These are phyloP conservation scores for Lipomyces yamadae DNA, from an alignment of 805 yeast genomes.

Conservation along the genomic window DNA sequence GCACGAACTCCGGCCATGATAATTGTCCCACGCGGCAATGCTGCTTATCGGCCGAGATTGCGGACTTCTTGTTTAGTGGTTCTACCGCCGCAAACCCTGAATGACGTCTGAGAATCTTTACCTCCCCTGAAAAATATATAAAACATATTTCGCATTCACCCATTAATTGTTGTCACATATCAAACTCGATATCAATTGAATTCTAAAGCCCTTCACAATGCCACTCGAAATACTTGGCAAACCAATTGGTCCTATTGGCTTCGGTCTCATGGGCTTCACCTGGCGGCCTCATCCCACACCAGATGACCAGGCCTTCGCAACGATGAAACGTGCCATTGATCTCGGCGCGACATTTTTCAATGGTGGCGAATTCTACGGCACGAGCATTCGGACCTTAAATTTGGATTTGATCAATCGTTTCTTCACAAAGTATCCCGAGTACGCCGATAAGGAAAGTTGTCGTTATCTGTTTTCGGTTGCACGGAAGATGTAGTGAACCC, in stretches of 20 bases:
- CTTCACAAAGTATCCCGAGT: slow-evolving; percentile 52
- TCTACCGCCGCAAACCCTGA: no score
- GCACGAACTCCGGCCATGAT: no score
- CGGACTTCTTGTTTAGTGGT: no score
- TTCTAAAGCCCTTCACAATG: no score
- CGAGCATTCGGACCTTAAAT: slow-evolving; percentile 51
- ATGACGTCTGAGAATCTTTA: no score
- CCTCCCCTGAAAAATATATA: no score
- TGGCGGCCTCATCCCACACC: slow-evolving; percentile 56
- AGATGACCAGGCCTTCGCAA: slow-evolving; percentile 55
- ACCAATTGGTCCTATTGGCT: slow-evolving; percentile 52
- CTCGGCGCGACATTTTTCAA: slow-evolving; percentile 59
- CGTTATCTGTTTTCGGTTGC: slow-evolving; percentile 42
- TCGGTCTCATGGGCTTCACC: slow-evolving; percentile 83
- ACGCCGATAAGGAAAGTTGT: slow-evolving; percentile 61
- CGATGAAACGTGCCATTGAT: slow-evolving; percentile 57
- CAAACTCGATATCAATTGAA: no score
- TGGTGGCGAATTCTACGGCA: slow-evolving; percentile 68
- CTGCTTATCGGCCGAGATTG: no score
- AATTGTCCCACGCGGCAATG: no score
- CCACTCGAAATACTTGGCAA: slow-evolving; percentile 16
- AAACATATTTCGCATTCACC: no score
- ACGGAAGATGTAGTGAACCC: background rate
- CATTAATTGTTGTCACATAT: no score
- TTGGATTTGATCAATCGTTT: slow-evolving; percentile 60